Percentiles rank a stretch among this genome's conserved stretches.
phyloP scores from a whole-genome alignment of 768 basidiomycete species.

The Mycena indigotica region DNA sequence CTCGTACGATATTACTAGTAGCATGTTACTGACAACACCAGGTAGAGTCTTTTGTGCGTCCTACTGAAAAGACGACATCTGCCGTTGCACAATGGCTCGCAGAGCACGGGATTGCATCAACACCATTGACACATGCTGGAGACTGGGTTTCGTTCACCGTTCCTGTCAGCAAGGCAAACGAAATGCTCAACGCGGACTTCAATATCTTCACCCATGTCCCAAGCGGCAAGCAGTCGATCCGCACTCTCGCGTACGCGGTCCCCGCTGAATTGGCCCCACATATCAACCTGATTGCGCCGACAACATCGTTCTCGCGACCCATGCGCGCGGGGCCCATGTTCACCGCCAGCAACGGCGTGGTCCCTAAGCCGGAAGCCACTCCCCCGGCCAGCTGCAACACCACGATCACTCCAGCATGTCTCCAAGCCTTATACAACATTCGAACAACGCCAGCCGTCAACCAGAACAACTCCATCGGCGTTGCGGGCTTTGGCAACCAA shows the following conservation, averaged over 20 bases:
- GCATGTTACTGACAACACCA: no score
- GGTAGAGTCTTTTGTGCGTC: conserved; percentile 15
- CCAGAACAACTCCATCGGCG: no score
- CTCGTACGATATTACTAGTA: no score
- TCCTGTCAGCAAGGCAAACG: no score
- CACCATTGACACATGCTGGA: conserved; percentile 25
- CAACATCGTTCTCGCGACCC: conserved; percentile 22
- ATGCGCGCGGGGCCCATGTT: conserved; percentile 2
- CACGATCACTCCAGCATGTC: conserved; percentile 27
- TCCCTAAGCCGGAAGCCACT: not conserved
- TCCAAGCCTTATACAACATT: conserved; percentile 31
- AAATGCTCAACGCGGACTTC: conserved; percentile 27
- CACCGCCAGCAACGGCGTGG: no score
- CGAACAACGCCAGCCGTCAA: no score
- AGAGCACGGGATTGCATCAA: conserved; percentile 22
- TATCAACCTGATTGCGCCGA: conserved; percentile 31
- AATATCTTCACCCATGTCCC: conserved; percentile 17
- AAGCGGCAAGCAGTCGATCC: conserved; percentile 26
- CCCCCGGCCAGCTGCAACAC: no score
- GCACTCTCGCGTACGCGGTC: conserved; percentile 30
- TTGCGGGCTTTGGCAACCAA: conserved; percentile 24
- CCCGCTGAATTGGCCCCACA: conserved; percentile 25
- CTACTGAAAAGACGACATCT: conserved; percentile 13
- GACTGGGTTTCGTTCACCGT: no score
- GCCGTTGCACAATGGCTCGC: conserved; percentile 26